Evolutionary conservation across 2,329 filamentous ascomycete genomes (phyloP).

Genomic region (Fusarium stilboides): DNA sequence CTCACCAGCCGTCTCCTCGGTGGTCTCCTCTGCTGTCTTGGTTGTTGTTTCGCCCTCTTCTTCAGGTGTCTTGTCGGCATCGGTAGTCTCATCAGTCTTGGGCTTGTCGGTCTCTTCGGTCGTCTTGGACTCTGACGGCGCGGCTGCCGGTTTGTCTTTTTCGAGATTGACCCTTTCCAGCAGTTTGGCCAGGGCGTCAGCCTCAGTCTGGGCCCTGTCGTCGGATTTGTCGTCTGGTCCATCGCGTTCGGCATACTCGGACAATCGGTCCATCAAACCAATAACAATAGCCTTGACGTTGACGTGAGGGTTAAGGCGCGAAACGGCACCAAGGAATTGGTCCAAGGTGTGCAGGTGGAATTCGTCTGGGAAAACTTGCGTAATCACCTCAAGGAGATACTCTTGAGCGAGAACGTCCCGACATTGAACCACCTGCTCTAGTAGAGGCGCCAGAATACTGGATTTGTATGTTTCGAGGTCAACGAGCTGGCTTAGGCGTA

Average conservation of each 20-base stretch:
- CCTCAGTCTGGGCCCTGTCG: constrained; percentile 82
- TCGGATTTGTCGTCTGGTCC: constrained; percentile 77
- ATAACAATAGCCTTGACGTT: constrained; percentile 99
- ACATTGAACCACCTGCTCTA: constrained; percentile 98
- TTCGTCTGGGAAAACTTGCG: constrained; percentile 98
- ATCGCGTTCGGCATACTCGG: constrained; percentile 94
- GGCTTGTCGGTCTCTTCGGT: constrained; percentile 47
- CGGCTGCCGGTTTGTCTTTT: constrained; percentile 62
- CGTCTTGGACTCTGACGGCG: constrained; percentile 42
- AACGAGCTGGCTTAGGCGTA: constrained; percentile 93
- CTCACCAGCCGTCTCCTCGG: constrained; percentile 28
- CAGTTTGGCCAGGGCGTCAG: constrained; percentile 84
- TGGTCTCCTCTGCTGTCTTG: constrained; percentile 45
- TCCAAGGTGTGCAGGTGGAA: constrained; percentile 98
- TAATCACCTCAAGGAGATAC: constrained; percentile 97
- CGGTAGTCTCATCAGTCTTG: constrained; percentile 52
- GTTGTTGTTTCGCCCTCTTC: constrained; percentile 37
- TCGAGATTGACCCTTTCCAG: constrained; percentile 83
- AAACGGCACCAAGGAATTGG: constrained; percentile 93
- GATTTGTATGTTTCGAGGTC: constrained; percentile 96
- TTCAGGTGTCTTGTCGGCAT: constrained; percentile 43
- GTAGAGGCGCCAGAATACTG: constrained; percentile 86
- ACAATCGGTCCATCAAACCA: constrained; percentile 95
- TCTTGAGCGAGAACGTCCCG: constrained; percentile 97
- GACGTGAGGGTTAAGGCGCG: constrained; percentile 93